Percentiles rank a stretch among this genome's conserved stretches.
These are phyloP conservation scores for Ascochyta viciae-villosae DNA, from an alignment of 2,329 filamentous ascomycete genomes.

Conservation along the genomic window DNA sequence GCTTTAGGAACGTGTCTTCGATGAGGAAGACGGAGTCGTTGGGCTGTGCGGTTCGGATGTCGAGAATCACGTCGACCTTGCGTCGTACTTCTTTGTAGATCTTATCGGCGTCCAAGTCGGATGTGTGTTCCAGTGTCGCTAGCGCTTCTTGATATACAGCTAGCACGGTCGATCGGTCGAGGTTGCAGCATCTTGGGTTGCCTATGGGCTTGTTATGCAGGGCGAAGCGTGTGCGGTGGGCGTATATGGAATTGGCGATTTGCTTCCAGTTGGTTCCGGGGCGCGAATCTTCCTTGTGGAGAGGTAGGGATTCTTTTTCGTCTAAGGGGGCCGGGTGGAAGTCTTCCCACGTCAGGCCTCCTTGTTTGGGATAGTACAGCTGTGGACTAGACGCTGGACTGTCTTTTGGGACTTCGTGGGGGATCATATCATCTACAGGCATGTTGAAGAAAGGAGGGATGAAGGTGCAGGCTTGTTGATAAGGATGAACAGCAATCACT, in stretches of 20 bases:
- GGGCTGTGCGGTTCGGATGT: slow-evolving; percentile 6
- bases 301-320: background rate
- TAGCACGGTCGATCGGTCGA: slow-evolving; percentile 17
- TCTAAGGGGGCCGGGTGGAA: background rate
- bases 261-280: background rate
- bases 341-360: background rate
- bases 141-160: slow-evolving; percentile 20
- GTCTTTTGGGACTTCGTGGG: background rate
- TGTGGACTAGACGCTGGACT: too few species aligned
- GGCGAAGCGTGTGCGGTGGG: slow-evolving; percentile 8
- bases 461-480: too few species aligned
- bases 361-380: background rate
- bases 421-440: background rate
- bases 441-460: too few species aligned
- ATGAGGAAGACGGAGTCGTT: slow-evolving; percentile 14
- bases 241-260: background rate
- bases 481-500: too few species aligned
- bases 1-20: slow-evolving; percentile 5
- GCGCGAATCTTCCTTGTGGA: background rate
- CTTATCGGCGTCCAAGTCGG: background rate
- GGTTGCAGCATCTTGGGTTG: background rate
- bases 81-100: slow-evolving; percentile 10
- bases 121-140: background rate
- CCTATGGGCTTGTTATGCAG: background rate
- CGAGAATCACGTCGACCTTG: slow-evolving; percentile 20